These are phyloP conservation scores for Cryptosporidium meleagridis DNA, from an alignment of 169 alveolate species.

Conservation along the genomic window DNA sequence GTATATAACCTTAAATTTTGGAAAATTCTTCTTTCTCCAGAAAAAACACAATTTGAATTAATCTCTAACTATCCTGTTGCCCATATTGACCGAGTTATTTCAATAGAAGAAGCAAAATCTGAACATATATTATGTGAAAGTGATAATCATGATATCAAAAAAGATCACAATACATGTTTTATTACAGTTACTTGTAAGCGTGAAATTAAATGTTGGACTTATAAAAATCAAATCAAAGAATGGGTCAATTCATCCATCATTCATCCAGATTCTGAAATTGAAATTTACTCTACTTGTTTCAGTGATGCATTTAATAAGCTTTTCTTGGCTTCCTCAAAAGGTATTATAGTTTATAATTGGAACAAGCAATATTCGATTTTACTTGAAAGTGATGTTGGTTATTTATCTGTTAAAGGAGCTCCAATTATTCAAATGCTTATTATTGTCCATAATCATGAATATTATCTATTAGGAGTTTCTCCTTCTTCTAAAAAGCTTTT, in stretches of 20 bases:
- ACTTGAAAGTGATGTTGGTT: background rate
- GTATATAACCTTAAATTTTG: constrained; percentile 36
- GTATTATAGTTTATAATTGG: constrained; percentile 27
- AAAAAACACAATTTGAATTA: background rate
- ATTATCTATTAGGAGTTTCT: constrained; percentile 29
- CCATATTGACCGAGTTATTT: constrained; percentile 19
- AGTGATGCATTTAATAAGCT: constrained; percentile 7
- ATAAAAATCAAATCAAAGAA: constrained; percentile 35
- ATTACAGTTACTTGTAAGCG: constrained; percentile 1
- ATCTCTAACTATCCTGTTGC: constrained; percentile 29
- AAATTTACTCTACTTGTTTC: constrained; percentile 27
- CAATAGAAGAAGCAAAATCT: constrained; percentile 27
- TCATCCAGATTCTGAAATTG: background rate
- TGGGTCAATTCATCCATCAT: constrained; percentile 40
- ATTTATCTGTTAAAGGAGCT: background rate
- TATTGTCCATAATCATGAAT: background rate
- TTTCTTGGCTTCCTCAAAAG: constrained; percentile 15
- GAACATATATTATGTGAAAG: background rate
- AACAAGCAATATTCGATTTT: background rate
- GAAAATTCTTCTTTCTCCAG: constrained; percentile 3
- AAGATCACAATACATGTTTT: background rate
- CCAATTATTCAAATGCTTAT: background rate
- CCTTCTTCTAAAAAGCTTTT: background rate
- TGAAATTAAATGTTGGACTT: constrained; percentile 50
- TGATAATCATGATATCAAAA: background rate